Conservation (phyloP, 2,329 filamentous ascomycete species). For the Fusarium napiforme region DNA sequence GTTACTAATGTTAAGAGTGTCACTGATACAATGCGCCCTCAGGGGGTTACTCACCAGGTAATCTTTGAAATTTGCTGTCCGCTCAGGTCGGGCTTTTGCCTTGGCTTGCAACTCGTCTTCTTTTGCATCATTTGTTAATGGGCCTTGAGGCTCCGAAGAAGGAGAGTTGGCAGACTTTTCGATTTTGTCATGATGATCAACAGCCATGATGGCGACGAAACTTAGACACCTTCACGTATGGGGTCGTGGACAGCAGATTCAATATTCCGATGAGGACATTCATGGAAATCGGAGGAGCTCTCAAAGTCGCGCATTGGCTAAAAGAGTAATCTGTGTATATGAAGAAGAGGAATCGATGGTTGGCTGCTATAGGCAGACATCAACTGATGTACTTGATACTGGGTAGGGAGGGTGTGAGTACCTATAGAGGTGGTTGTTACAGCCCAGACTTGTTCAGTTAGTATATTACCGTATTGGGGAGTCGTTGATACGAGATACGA, state of each 20-base stretch:
- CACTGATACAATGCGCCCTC: neutral
- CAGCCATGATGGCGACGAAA: constrained; percentile 22
- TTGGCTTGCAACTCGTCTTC: constrained; percentile 48
- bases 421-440: neutral
- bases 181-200: constrained; percentile 16
- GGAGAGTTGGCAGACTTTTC: constrained; percentile 30
- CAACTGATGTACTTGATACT: neutral
- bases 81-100: constrained; percentile 54
- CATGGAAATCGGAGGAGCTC: neutral
- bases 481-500: constrained; percentile 34
- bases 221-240: constrained; percentile 2
- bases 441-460: neutral
- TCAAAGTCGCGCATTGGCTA: neutral
- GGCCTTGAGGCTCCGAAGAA: constrained; percentile 5
- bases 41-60: constrained; percentile 49
- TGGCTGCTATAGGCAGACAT: constrained; percentile 9
- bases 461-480: neutral
- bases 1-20: neutral
- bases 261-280: neutral
- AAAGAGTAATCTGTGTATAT: neutral
- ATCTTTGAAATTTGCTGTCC: constrained; percentile 58
- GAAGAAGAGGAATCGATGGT: constrained; percentile 2
- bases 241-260: neutral
- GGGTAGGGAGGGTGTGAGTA: neutral
- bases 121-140: constrained; percentile 1